A percentile compares a stretch with the other conserved stretches of the same genome.
phyloP scores from a whole-genome alignment of 257 asterid species.

The Solanum chilense region DNA sequence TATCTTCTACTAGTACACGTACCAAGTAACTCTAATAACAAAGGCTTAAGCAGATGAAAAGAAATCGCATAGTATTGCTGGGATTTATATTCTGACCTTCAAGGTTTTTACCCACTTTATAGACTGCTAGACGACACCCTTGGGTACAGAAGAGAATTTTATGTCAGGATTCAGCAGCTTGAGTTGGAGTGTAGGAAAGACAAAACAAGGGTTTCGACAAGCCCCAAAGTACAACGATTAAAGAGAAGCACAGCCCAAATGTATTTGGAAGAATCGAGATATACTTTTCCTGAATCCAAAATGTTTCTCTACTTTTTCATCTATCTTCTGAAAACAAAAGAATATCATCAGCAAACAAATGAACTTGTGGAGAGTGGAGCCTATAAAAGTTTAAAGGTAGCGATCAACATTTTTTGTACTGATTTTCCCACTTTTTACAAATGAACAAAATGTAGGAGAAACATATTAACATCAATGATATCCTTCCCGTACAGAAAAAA shows the following conservation, averaged over 20 bases:
- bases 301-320: neutral
- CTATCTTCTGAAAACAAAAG: neutral
- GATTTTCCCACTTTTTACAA: neutral
- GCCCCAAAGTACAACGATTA: neutral
- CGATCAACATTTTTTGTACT: neutral
- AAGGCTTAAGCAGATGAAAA: neutral
- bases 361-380: neutral
- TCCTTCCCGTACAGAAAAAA: neutral
- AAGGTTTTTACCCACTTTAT: neutral
- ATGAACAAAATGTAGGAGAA: neutral
- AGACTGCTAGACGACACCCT: neutral
- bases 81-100: neutral
- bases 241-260: neutral
- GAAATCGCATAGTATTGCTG: neutral
- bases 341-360: neutral
- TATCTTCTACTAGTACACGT: neutral
- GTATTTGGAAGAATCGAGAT: neutral
- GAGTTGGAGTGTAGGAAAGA: neutral
- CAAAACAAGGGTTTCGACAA: neutral
- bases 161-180: neutral
- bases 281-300: neutral
- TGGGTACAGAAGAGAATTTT: neutral
- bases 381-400: neutral
- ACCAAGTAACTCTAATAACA: neutral
- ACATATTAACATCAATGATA: neutral